Base-by-base conservation (phyloP, 768 basidiomycete species). In the Phlebiopsis gigantea region DNA sequence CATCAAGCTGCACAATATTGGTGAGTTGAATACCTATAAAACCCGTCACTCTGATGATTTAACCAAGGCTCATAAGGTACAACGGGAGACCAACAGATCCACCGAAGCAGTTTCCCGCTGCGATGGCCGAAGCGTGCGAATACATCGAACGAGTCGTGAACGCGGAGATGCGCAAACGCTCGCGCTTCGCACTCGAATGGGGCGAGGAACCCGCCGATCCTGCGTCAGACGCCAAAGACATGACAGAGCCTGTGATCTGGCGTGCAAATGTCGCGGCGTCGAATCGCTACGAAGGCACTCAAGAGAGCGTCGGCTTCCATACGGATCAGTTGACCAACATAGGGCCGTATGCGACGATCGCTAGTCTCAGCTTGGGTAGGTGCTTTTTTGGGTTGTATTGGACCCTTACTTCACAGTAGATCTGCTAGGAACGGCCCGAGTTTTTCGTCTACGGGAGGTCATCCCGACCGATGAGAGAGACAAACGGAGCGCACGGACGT, bases 301-400 rank as follows among this genome's bases (percentile, higher is more conserved):
- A 86, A 65, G 90, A 91, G 68, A 82, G 83, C 49, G 90, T 93
- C 2, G 90, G 91, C 0, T 85, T 80, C 65, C 91, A 93, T 66
- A 85, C 90, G 4, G 90, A 93, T 68, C 87, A 88, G 53, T 69
- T 90, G 54, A 90, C 90, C 0, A 86, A 87, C 71, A 74, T 93
- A 6, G 91, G 90, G 9, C 90, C 90, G 14, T 90, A 85, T 69
- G 84, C 88, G 5, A 92, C 90, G 0, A 93, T 93, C 61, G 90
- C 90, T 9, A 92, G 90, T 10, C 69, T 93, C 48, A 91, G 89
- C 66, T 78, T 93, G 12, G 90, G 90, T 84, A 52, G 26, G 24
- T 17, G 1, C 14, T 29, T 43, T 2, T n/a, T n/a, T 19, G 2
- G 26, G 51, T 51, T 48, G 28, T 25, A 5, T 45, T 9, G 44